Evolutionary conservation across 2,329 filamentous ascomycete genomes (phyloP).

Genomic region (Lecanosticta acicola): DNA sequence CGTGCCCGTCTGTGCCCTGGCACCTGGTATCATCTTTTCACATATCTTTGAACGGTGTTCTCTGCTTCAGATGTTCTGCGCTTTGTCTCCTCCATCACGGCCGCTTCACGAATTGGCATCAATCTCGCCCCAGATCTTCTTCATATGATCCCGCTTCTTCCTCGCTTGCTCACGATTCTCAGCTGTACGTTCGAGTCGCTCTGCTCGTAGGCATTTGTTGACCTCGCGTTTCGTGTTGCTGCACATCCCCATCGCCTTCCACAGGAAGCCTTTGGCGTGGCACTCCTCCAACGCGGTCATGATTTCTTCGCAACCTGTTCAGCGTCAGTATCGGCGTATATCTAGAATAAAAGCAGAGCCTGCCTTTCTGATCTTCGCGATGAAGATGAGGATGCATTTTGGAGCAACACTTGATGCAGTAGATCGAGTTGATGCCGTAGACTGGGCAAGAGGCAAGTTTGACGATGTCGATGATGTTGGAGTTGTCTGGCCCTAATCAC

Average conservation of each 20-base stretch:
- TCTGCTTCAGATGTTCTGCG: not conserved
- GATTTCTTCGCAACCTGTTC: conserved; percentile 82
- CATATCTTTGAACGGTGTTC: too few species aligned
- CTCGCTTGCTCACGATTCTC: conserved; percentile 67
- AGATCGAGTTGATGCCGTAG: not conserved
- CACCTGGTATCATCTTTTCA: too few species aligned
- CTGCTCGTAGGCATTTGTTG: conserved; percentile 74
- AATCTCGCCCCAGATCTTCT: conserved; percentile 73
- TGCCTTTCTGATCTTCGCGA: conserved; percentile 84
- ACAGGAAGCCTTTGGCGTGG: conserved; percentile 84
- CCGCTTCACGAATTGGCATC: conserved; percentile 57
- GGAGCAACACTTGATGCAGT: not conserved
- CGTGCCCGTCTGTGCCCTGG: too few species aligned
- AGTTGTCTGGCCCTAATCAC: not conserved
- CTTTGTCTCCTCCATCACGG: not conserved
- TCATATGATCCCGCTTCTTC: conserved; percentile 66
- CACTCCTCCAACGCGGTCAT: conserved; percentile 94
- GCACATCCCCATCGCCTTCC: conserved; percentile 86
- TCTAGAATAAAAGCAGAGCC: not conserved
- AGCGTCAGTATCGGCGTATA: conserved; percentile 10
- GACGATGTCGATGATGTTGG: conserved; percentile 3
- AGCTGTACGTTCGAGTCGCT: conserved; percentile 71
- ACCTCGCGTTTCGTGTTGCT: conserved; percentile 79
- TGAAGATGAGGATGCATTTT: conserved; percentile 95
- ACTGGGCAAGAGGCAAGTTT: conserved; percentile 7